Conservation (phyloP, 1,139 yeast species). For the Pichia sp. region DNA sequence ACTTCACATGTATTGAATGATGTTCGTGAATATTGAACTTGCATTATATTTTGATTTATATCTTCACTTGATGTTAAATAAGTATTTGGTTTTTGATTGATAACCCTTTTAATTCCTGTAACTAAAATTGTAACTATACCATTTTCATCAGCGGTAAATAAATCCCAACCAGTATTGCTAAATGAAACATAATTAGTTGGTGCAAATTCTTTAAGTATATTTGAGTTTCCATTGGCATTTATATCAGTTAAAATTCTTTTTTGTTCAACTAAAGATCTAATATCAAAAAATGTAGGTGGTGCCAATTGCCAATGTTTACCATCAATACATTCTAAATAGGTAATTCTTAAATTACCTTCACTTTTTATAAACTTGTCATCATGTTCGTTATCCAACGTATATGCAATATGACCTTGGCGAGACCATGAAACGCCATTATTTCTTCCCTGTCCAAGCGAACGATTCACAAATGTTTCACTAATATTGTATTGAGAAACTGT, state of each 20-base stretch:
- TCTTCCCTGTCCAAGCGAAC: constrained; percentile 2
- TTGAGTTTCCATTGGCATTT: background rate
- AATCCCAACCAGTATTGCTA: constrained; percentile 49
- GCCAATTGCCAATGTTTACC: constrained; percentile 66
- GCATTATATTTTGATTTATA: constrained; percentile 24
- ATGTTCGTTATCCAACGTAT: constrained; percentile 31
- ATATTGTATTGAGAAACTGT: background rate
- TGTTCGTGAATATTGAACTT: constrained; percentile 29
- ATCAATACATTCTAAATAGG: constrained; percentile 57
- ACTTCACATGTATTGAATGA: constrained; percentile 33
- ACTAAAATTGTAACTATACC: constrained; percentile 46
- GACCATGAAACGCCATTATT: constrained; percentile 58
- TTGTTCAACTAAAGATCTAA: constrained; percentile 3
- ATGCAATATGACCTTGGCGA: constrained; percentile 67
- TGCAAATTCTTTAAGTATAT: background rate
- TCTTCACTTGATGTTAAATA: constrained; percentile 14
- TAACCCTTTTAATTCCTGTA: constrained; percentile 27
- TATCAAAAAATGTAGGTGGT: constrained; percentile 33
- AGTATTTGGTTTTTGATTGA: constrained; percentile 9
- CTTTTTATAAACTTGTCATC: constrained; percentile 3
- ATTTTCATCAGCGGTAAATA: constrained; percentile 43
- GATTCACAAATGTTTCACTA: constrained; percentile 8
- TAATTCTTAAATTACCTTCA: constrained; percentile 36
- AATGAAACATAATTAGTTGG: constrained; percentile 33
- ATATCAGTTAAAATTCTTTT: background rate